Evolutionary conservation across 306 rosid species (phyloP).

Genomic region (Quercus alba): DNA sequence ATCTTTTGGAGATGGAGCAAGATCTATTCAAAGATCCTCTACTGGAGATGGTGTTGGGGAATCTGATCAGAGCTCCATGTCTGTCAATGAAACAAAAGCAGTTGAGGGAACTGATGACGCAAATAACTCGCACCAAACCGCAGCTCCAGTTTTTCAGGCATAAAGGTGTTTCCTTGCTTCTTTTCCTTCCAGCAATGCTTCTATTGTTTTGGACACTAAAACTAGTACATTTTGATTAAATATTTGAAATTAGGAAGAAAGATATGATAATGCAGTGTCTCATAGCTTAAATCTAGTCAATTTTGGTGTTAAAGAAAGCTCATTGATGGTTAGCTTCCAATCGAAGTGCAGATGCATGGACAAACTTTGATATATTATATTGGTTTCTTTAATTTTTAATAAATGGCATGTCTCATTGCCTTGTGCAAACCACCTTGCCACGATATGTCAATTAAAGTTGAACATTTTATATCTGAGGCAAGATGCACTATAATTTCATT

Average conservation of each 20-base stretch:
- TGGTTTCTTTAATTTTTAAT: neutral
- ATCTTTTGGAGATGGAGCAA: constrained; percentile 26
- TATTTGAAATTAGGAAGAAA: neutral
- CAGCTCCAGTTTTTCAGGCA: constrained; percentile 33
- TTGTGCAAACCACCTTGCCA: neutral
- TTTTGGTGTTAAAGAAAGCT: neutral
- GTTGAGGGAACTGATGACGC: constrained; percentile 26
- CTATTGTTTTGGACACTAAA: neutral
- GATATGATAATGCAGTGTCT: neutral
- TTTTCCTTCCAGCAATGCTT: neutral
- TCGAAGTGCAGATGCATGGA: neutral
- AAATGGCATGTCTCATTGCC: neutral
- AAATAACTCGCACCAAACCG: constrained; percentile 25
- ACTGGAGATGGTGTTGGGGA: constrained; percentile 30
- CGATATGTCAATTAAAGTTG: neutral
- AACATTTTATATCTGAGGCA: neutral
- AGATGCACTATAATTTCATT: neutral
- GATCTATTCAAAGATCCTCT: constrained; percentile 23
- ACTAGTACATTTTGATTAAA: neutral
- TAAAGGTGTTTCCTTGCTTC: constrained; percentile 44
- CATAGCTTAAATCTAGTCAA: neutral
- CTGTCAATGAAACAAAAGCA: constrained; percentile 19
- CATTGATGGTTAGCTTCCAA: neutral
- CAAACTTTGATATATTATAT: neutral
- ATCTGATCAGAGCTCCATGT: constrained; percentile 29